A percentile compares a stretch with the other conserved stretches of the same genome.
Evolutionary conservation across 2,329 filamentous ascomycete genomes (phyloP).

Genomic region (Colletotrichum trifolii): DNA sequence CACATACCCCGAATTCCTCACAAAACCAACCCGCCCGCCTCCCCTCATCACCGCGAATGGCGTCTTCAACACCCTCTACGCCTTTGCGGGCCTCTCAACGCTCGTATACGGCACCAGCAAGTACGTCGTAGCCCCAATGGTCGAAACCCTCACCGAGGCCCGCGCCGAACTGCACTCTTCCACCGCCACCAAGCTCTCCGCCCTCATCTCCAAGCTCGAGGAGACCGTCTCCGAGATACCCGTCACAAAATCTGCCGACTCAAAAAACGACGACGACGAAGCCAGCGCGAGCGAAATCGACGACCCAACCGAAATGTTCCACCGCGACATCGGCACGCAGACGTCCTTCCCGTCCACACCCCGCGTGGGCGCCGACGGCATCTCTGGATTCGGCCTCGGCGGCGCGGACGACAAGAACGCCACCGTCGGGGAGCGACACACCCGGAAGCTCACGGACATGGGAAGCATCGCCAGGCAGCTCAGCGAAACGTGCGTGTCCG

Average conservation of each 20-base stretch:
- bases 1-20: slow-evolving; percentile 77
- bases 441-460: slow-evolving; percentile 54
- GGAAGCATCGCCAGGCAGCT: slow-evolving; percentile 54
- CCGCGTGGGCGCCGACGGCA: background rate
- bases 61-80: slow-evolving; percentile 69
- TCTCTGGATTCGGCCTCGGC: slow-evolving; percentile 10
- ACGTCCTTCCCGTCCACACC: slow-evolving; percentile 61
- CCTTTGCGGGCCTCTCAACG: slow-evolving; percentile 67
- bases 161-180: slow-evolving; percentile 64
- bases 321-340: slow-evolving; percentile 83
- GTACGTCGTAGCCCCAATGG: slow-evolving; percentile 74
- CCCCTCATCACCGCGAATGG: slow-evolving; percentile 71
- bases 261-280: slow-evolving; percentile 38
- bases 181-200: slow-evolving; percentile 56
- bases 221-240: slow-evolving; percentile 71
- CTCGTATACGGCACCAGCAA: slow-evolving; percentile 78
- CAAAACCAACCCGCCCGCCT: slow-evolving; percentile 64
- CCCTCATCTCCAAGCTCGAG: slow-evolving; percentile 63
- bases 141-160: slow-evolving; percentile 61
- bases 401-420: slow-evolving; percentile 3
- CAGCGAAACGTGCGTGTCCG: slow-evolving; percentile 54
- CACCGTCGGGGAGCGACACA: slow-evolving; percentile 49
- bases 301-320: slow-evolving; percentile 82
- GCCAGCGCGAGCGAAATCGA: slow-evolving; percentile 59
- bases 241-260: slow-evolving; percentile 37